Base-by-base conservation (phyloP, 768 basidiomycete species). In the Termitomyces eurrhizus region DNA sequence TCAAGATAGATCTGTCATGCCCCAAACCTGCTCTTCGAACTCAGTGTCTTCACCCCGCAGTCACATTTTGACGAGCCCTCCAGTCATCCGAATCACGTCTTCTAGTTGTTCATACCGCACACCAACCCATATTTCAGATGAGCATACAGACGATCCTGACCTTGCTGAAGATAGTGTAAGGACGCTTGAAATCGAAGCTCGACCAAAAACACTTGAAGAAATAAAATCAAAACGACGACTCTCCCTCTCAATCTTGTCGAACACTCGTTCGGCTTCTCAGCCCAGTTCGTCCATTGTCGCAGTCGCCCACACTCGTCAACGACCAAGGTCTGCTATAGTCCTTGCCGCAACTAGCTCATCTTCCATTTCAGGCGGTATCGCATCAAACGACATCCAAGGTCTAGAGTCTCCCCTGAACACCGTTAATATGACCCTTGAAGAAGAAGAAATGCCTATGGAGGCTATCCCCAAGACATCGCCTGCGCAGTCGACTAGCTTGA, bases 191-290 rank as follows among this genome's bases (percentile, higher is more conserved):
- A 59, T 58, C 3, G 60, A 62, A 57, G 59, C 70, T 52, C 71
- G 66, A 61, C 72, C 67, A 35, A 73, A 69, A 57, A 74, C 70
- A 35, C 65, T 75, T 4, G 65, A 71, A 56, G 74, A 77, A 66
- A 75, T 76, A 55, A 74, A 73, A 63, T 72, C 73, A 54, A 75
- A 69, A 60, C 72, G 75, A 44, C 73, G 73, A 37, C 68, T 77
- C 49, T 77, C 77, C 14, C 69, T 77, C 57, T 72, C 75, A 49
- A 61, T 66, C 42, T 53, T 71, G 45, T 61, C 69, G 56, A 63
- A 61, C 21, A 60, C 67, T 48, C 65, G 64, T 45, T 62, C 67
- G n/a, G 60, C 64, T 18, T 63, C 66, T 49, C 58, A 64, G 60
- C 51, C 55, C 6, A 55, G 42, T 57, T 65, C 61, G 37, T 57